Evolutionary conservation across 345 rosid species (phyloP), one percentile per base, ranked within the genome.

Genomic region (Lagerstroemia speciosa): DNA sequence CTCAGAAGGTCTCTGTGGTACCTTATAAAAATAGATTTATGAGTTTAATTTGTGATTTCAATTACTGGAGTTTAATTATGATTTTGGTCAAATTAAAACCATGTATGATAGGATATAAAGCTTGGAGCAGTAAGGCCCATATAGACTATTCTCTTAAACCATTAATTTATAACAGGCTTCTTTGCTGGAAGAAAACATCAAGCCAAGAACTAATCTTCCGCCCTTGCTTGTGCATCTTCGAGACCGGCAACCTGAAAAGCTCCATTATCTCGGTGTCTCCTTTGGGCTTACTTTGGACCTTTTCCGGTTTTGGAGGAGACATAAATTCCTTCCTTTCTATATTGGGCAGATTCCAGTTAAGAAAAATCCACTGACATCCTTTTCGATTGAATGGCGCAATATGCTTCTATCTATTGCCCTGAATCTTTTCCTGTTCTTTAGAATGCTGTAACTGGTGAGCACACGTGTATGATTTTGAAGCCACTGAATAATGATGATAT

Each of bases 261-360:
- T 94, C 34, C 87, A 94, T 76, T 94, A 91, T 73, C 73, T 94
- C 37, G 99, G 91, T 77, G 99, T 91, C 68, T 94, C 99, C 67
- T 94, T 94, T 80, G 99, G 99, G 78, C 97, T 94, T 69, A 94
- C 97, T 41, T 76, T 89, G 80, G 99, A 89, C 75, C 98, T 94
- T 67, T 84, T 88, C 60, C 96, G 96, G 70, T 94, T 94, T 67
- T 94, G 99, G 99, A 82, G 89, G 83, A 91, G 82, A 72, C 97
- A 80, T 75, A 89, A 82, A 69, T 94, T 94, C 81, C 86, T 88
- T 62, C 99, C 99, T 6, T 94, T 94, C 81, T 94, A 88, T 74
- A 77, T 94, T 64, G 85, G 93, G 79, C 93, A 87, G 66, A 79
- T 83, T 73, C 86, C 96, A 87, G 99, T 94, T 90, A 83, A 85